phyloP scores from a whole-genome alignment of 352 stramenopile species.

The Albugo laibachii region DNA sequence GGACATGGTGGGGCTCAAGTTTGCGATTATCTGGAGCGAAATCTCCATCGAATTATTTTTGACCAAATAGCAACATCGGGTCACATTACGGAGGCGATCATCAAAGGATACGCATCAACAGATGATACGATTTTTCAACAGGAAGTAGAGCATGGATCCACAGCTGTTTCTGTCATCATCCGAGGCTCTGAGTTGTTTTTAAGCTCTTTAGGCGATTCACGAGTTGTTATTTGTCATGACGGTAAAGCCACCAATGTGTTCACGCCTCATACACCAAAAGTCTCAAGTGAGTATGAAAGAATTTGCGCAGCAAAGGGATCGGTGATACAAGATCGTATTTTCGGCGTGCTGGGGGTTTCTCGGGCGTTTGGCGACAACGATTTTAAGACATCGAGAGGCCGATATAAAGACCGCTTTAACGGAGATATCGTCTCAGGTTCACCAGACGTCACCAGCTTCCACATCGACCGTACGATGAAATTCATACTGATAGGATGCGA shows the following conservation, averaged over 20 bases:
- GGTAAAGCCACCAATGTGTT: conserved; percentile 36
- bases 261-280: conserved; percentile 40
- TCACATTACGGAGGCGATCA: conserved; percentile 14
- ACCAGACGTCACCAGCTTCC: conserved; percentile 38
- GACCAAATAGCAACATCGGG: conserved; percentile 11
- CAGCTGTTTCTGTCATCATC: conserved; percentile 37
- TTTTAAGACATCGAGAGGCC: conserved; percentile 66
- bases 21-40: conserved; percentile 32
- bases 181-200: conserved; percentile 27
- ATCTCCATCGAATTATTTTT: conserved; percentile 43
- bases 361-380: conserved; percentile 71
- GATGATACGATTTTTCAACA: conserved; percentile 56
- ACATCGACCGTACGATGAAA: conserved; percentile 35
- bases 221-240: conserved; percentile 45
- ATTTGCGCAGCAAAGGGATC: conserved; percentile 69
- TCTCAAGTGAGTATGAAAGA: conserved; percentile 44
- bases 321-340: conserved; percentile 69
- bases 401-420: conserved; percentile 66
- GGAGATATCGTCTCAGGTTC: conserved; percentile 55
- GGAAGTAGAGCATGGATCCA: conserved; percentile 56
- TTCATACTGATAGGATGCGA: conserved; percentile 72
- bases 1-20: conserved; percentile 55
- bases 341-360: conserved; percentile 63
- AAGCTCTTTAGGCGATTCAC: conserved; percentile 60
- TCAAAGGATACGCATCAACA: conserved; percentile 26